Conservation (phyloP, 2,329 filamentous ascomycete genomes). For the Onygenales sp. region DNA sequence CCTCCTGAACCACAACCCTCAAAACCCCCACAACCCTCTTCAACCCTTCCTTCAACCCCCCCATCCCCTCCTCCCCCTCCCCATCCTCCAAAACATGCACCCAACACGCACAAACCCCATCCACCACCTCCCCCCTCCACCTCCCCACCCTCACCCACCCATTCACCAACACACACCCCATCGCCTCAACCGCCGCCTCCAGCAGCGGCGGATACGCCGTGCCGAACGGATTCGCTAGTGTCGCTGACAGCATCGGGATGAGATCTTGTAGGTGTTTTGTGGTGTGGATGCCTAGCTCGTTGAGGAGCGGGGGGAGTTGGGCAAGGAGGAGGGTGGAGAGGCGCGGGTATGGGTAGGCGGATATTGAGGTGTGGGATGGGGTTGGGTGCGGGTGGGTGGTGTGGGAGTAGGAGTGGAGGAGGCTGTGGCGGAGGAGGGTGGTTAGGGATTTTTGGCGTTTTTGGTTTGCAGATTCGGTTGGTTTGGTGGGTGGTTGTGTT, state of each 20-base stretch:
- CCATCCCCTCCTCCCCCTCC: slow-evolving; percentile 10
- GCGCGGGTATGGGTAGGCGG: slow-evolving; percentile 31
- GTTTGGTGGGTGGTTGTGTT: slow-evolving; percentile 7
- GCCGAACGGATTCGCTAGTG: slow-evolving; percentile 61
- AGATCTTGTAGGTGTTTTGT: slow-evolving; percentile 47
- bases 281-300: slow-evolving; percentile 27
- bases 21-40: slow-evolving; percentile 20
- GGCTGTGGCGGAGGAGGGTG: slow-evolving; percentile 23
- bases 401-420: slow-evolving; percentile 31
- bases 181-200: slow-evolving; percentile 40
- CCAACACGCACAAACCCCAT: slow-evolving; percentile 55
- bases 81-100: slow-evolving; percentile 40
- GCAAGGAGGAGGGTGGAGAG: slow-evolving; percentile 41
- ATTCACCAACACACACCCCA: slow-evolving; percentile 51
- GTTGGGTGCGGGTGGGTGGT: slow-evolving; percentile 37
- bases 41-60: slow-evolving; percentile 19
- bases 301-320: slow-evolving; percentile 19
- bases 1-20: slow-evolving; percentile 18
- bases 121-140: slow-evolving; percentile 56
- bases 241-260: slow-evolving; percentile 55
- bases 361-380: slow-evolving; percentile 33
- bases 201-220: slow-evolving; percentile 46
- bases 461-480: slow-evolving; percentile 8
- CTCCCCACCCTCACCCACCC: slow-evolving; percentile 60
- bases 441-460: slow-evolving; percentile 16